These are phyloP conservation scores for Boechera stricta DNA, from an alignment of 345 rosid genomes.

Conservation along the genomic window DNA sequence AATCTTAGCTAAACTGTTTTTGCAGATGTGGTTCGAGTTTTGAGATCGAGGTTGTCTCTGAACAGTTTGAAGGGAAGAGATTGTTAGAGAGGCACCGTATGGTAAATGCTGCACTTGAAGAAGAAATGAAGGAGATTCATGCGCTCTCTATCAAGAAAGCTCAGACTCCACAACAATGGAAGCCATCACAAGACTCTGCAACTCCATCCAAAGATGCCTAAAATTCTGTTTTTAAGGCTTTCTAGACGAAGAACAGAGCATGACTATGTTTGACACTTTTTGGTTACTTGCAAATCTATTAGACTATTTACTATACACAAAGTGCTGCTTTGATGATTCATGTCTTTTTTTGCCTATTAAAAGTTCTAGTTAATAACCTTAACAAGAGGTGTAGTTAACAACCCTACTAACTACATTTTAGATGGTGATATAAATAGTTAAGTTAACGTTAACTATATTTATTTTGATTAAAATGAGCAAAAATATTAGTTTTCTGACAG, in stretches of 20 bases:
- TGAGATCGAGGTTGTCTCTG: conserved; percentile 71
- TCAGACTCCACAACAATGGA: conserved; percentile 79
- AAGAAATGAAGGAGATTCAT: conserved; percentile 93
- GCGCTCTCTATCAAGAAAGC: conserved; percentile 94
- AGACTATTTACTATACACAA: background rate
- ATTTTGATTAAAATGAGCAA: too few relatives aligned
- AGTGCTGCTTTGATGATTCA: background rate
- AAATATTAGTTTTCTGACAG: background rate
- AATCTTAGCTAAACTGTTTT: background rate
- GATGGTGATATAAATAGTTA: too few relatives aligned
- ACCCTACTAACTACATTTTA: too few relatives aligned
- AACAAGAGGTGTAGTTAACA: too few relatives aligned
- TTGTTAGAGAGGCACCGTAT: conserved; percentile 86
- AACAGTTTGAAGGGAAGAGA: conserved; percentile 87
- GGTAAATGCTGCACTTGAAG: conserved; percentile 81
- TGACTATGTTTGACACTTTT: conserved; percentile 26
- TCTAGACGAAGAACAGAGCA: conserved; percentile 8
- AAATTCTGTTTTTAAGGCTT: conserved; percentile 8
- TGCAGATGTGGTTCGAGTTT: conserved; percentile 90
- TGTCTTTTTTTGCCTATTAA: background rate
- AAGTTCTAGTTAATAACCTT: too few relatives aligned
- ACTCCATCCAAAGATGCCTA: conserved; percentile 38
- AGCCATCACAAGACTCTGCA: conserved; percentile 57
- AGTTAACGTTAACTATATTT: too few relatives aligned
- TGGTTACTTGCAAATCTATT: background rate